Evolutionary conservation across 441 rosid genomes (phyloP), one percentile per base, ranked within the genome.

Genomic region (Bocquillonia castaneifolia): DNA sequence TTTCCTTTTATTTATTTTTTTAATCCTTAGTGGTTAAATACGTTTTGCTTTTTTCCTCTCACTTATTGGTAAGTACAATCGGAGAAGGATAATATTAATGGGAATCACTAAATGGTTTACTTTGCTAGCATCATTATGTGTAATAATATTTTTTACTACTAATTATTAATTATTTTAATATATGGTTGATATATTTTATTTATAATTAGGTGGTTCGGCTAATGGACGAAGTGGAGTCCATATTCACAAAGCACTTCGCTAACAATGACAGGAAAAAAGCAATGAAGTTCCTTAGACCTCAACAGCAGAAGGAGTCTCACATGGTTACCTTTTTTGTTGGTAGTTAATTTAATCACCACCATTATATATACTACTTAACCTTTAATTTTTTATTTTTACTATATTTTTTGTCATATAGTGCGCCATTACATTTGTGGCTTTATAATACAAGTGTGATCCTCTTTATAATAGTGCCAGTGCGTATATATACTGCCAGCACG

Each of bases 161-260:
- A n/a, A n/a, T n/a, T n/a, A n/a, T n/a, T n/a, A n/a, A n/a, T n/a
- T n/a, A n/a, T n/a, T n/a, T n/a, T n/a, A n/a, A n/a, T n/a, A n/a
- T n/a, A n/a, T n/a, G n/a, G n/a, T n/a, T n/a, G n/a, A 28, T 26
- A 31, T 56, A 14, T 15, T 22, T 34, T 32, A 62, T 40, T 14
- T 62, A 45, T 7, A 9, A 1, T 2, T 20, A 72, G 98, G 88
- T 86, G 72, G 93, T 92, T 6, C 84, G 89, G 76, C 84, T 90
- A 26, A 95, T 90, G 97, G 99, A 95, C 61, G 98, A 95, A 79
- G 99, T 92, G 91, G 99, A 95, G 84, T 88, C 92, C 83, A 76
- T 88, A 63, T 92, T 95, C 79, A 92, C 98, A 76, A 83, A 84
- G 90, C 90, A 90, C 85, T 92, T 95, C 74, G 85, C 98, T 67